phyloP scores from a whole-genome alignment of 2,329 filamentous ascomycete species.

The Monosporascus sp. region DNA sequence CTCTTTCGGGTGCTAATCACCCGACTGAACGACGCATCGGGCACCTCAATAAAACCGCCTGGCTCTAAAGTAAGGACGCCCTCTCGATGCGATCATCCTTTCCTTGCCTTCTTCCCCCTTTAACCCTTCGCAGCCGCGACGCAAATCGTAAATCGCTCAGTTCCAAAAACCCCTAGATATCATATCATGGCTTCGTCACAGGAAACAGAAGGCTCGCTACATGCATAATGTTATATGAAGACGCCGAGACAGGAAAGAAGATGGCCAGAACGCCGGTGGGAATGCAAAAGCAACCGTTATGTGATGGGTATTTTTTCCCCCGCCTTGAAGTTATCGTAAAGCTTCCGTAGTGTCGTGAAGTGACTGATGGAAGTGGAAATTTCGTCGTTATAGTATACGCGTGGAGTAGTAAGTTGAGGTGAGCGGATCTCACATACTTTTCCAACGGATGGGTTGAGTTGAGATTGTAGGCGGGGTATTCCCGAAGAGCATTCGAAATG shows the following conservation, averaged over 20 bases:
- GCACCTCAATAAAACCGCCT: too few relatives aligned
- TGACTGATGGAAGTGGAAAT: slow-evolving; percentile 1
- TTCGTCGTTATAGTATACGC: too few relatives aligned
- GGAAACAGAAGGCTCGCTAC: background rate
- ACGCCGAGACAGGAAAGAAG: background rate
- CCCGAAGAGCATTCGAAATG: background rate
- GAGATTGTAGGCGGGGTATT: background rate
- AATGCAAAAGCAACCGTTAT: background rate
- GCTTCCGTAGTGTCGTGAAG: background rate
- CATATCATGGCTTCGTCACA: background rate
- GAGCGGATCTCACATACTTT: background rate
- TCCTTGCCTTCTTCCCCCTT: background rate
- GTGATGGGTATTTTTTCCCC: background rate
- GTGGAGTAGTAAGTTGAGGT: background rate
- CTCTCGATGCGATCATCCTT: background rate
- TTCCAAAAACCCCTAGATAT: background rate
- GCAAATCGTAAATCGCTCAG: background rate
- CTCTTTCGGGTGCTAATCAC: too few relatives aligned
- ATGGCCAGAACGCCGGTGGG: background rate
- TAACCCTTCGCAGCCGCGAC: background rate
- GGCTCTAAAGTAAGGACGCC: too few relatives aligned
- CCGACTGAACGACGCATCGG: too few relatives aligned
- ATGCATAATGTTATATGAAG: background rate
- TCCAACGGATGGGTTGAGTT: background rate
- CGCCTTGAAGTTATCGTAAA: too few relatives aligned